phyloP scores from a whole-genome alignment of 2,329 filamentous ascomycete species.

The Cercospora sp. region DNA sequence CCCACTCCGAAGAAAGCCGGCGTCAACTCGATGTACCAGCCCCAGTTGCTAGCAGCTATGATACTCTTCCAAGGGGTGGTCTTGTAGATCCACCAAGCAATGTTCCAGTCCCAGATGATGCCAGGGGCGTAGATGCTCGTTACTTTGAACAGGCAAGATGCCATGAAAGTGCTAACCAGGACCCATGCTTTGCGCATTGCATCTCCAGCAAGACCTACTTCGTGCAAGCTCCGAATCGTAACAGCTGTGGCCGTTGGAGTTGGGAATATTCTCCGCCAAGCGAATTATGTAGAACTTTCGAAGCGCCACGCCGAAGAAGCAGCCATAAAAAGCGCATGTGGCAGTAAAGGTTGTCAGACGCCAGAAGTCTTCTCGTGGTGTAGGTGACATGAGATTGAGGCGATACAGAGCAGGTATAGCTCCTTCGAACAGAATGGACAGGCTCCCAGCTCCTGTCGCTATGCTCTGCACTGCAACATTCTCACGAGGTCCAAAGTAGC shows the following conservation, averaged over 20 bases:
- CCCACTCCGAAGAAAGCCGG: conserved; percentile 63
- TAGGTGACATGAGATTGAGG: conserved; percentile 51
- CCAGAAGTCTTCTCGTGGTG: conserved; percentile 57
- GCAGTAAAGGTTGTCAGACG: conserved; percentile 61
- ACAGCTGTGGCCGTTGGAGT: conserved; percentile 60
- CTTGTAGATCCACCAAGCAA: conserved; percentile 36
- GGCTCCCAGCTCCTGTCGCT: conserved; percentile 59
- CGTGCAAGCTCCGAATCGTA: conserved; percentile 63
- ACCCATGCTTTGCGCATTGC: conserved; percentile 60
- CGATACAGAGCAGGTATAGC: conserved; percentile 62
- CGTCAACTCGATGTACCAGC: conserved; percentile 61
- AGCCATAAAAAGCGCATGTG: conserved; percentile 63
- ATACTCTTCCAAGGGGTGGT: conserved; percentile 43
- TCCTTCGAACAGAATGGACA: conserved; percentile 58
- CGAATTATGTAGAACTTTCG: conserved; percentile 68
- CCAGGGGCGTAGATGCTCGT: conserved; percentile 61
- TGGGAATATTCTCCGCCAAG: conserved; percentile 59
- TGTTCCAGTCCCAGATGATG: conserved; percentile 52
- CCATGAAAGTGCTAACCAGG: conserved; percentile 52
- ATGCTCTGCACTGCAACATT: conserved; percentile 52
- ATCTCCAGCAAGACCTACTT: conserved; percentile 51
- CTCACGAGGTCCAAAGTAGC: conserved; percentile 59
- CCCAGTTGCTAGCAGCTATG: conserved; percentile 59
- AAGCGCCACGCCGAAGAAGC: conserved; percentile 62
- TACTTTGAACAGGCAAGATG: conserved; percentile 55